Evolutionary conservation across 352 stramenopile genomes (phyloP), one percentile per base, ranked within the genome.

Genomic region (Saprolegnia diclina): DNA sequence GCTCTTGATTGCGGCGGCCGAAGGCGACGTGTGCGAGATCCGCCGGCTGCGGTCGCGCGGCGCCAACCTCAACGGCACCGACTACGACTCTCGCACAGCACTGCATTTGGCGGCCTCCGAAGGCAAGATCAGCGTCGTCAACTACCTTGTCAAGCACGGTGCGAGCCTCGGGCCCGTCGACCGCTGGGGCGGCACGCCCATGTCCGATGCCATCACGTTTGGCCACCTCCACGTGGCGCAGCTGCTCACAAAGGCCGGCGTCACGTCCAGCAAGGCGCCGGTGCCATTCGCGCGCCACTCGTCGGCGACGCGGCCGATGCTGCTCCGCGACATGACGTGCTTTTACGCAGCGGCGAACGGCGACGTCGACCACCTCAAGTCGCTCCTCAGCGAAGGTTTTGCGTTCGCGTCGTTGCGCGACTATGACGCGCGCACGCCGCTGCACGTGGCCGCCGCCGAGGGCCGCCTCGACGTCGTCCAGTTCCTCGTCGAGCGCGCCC

Each of bases 401-500:
- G 61, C 69, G 35, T 64, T 73, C 48, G 35, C 16, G 4, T 77
- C 89, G 57, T 71, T 80, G 40, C 79, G 76, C 6, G 85, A 92
- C 69, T 90, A 90, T 61, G 82, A 92, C 66, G 78, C 76, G 50
- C 67, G 85, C 37, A 90, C 82, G 26, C 75, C 82, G 18, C 55
- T 92, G 32, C 85, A 92, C 64, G 59, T 92, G 16, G 82, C 82
- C 3, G 75, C 79, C 10, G 78, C 72, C 13, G 75, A 88, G 59
- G 83, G 83, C 32, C 73, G 81, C 61, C 59, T 69, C 9, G 72
- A 82, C 5, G 74, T 88, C 18, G 78, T 89, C 11, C 18, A 75
- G 37, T 75, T 81, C 22, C 64, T 92, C 4, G 77, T 77, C 22
- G 71, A 74, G 11, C 42, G 22, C 7, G 46, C 50, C 5, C 0